A percentile compares a stretch with the other conserved stretches of the same genome.
These are phyloP conservation scores for Hydnum rufescens DNA, from an alignment of 768 basidiomycete species.

Conservation along the genomic window DNA sequence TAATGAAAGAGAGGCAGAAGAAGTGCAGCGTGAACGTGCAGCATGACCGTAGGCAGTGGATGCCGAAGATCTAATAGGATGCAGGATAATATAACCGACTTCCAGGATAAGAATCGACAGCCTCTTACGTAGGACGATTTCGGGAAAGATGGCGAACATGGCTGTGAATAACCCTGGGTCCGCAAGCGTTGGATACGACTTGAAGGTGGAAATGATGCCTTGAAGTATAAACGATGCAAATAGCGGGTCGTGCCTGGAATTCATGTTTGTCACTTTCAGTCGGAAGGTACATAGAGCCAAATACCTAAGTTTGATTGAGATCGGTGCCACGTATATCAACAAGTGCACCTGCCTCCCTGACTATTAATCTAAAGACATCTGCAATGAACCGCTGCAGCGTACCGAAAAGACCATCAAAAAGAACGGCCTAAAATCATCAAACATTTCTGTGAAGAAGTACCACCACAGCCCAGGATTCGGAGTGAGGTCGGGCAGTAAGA, in stretches of 20 bases:
- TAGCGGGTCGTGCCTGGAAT: slow-evolving; percentile 56
- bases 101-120: background rate
- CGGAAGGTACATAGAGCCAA: slow-evolving; percentile 12
- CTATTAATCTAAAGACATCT: background rate
- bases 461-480: slow-evolving; percentile 93
- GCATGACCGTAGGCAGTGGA: slow-evolving; percentile 62
- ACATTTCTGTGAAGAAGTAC: slow-evolving; percentile 99
- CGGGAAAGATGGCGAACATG: slow-evolving; percentile 66
- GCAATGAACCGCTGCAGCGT: slow-evolving; percentile 16
- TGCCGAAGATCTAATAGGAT: slow-evolving; percentile 48
- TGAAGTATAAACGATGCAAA: slow-evolving; percentile 58
- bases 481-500: slow-evolving; percentile 72
- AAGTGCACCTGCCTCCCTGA: slow-evolving; percentile 42
- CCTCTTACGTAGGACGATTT: slow-evolving; percentile 57
- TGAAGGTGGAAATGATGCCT: slow-evolving; percentile 68
- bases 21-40: slow-evolving; percentile 66
- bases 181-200: slow-evolving; percentile 78
- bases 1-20: slow-evolving; percentile 83
- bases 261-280: background rate
- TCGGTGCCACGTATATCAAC: slow-evolving; percentile 58
- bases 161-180: slow-evolving; percentile 76
- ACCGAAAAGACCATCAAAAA: slow-evolving; percentile 91
- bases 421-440: slow-evolving; percentile 90
- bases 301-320: slow-evolving; percentile 78
- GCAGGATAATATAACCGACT: background rate